phyloP scores from a whole-genome alignment of 1,284 basidiomycete genomes.

The Cryptococcus hybrid region DNA sequence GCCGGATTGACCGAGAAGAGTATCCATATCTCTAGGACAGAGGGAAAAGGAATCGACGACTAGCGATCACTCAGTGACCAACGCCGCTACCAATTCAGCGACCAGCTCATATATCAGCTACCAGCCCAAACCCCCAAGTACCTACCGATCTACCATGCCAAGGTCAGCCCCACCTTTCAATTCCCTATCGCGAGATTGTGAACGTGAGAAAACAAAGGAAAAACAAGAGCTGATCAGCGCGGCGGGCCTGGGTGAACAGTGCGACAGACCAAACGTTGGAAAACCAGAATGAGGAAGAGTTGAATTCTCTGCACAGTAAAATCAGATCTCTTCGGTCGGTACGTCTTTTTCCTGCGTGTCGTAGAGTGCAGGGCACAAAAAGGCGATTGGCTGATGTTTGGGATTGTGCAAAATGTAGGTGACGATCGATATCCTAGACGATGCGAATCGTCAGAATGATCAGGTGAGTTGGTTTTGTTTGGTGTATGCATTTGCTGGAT shows the following conservation, averaged over 20 bases:
- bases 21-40: no score
- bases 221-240: neutral
- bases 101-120: no score
- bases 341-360: constrained; percentile 7
- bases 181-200: neutral
- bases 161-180: neutral
- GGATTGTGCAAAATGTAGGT: constrained; percentile 24
- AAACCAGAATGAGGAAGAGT: constrained; percentile 50
- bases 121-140: no score
- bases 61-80: no score
- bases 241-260: constrained; percentile 11
- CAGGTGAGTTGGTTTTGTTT: constrained; percentile 20
- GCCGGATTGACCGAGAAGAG: no score
- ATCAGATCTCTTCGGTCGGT: constrained; percentile 47
- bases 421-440: constrained; percentile 49
- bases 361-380: neutral
- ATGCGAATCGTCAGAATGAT: constrained; percentile 45
- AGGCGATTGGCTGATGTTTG: neutral
- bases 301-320: constrained; percentile 47
- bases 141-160: neutral
- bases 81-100: no score
- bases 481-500: neutral
- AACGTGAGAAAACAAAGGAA: neutral
- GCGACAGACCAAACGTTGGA: constrained; percentile 49
- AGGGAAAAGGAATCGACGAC: no score